Evolutionary conservation across 805 yeast species (phyloP), one percentile per base, ranked within the genome.

Genomic region (Alloascoidea hylecoeti): DNA sequence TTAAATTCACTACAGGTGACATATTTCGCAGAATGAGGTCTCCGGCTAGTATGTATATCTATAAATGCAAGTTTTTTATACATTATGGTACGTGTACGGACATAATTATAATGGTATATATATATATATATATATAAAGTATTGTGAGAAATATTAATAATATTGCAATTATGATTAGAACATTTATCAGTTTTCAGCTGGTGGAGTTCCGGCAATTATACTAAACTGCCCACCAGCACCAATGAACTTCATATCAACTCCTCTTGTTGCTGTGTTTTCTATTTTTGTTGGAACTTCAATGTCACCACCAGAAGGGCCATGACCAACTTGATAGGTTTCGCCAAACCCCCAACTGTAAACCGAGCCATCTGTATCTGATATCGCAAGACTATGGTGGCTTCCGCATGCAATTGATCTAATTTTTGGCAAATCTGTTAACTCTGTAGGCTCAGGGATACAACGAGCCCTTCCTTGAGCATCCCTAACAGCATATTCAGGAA

Each of bases 141-240:
- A n/a, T n/a, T n/a, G n/a, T n/a, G n/a, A n/a, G n/a, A n/a, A n/a
- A n/a, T n/a, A n/a, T n/a, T n/a, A n/a, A n/a, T n/a, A n/a, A n/a
- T n/a, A n/a, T n/a, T n/a, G n/a, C n/a, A n/a, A n/a, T n/a, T n/a
- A n/a, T n/a, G n/a, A n/a, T n/a, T n/a, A n/a, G n/a, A n/a, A n/a
- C n/a, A n/a, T n/a, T n/a, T n/a, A n/a, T n/a, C n/a, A n/a, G n/a
- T n/a, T n/a, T n/a, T n/a, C n/a, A n/a, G n/a, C 30, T 9, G 30
- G 30, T 9, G 53, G 49, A 13, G 68, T 57, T 39, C 97, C 96
- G 33, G 86, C 96, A 53, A 89, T 72, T 5, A 86, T 79, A 39
- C 94, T 80, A 52, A 84, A 92, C 60, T 92, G 98, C 16, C 97
- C 99, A 43, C 99, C 99, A 35, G 92, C 92, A n/a, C 94, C 88